These are phyloP conservation scores for Pisolithus marmoratus DNA, from an alignment of 768 basidiomycete species.

Conservation along the genomic window DNA sequence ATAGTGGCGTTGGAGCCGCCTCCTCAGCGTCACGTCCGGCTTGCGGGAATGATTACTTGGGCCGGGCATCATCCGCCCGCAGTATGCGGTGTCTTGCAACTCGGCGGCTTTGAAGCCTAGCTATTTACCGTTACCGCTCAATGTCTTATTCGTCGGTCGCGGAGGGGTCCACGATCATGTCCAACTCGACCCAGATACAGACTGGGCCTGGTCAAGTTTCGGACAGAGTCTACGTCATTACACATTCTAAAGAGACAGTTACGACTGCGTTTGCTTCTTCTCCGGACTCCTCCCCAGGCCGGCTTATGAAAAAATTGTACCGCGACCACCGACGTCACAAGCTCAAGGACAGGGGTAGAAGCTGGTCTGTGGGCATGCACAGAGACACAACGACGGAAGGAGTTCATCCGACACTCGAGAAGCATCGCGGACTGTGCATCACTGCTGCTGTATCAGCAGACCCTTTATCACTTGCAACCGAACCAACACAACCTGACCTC, in stretches of 20 bases:
- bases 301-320: slow-evolving; percentile 38
- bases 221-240: slow-evolving; percentile 28
- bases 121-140: no score
- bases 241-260: slow-evolving; percentile 31
- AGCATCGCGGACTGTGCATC: not conserved
- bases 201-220: slow-evolving; percentile 12
- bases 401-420: not conserved
- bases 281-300: slow-evolving; percentile 29
- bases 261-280: slow-evolving; percentile 37
- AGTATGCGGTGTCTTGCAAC: not conserved
- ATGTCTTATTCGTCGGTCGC: not conserved
- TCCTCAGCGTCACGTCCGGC: no score
- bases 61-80: not conserved
- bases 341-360: not conserved
- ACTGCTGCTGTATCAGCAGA: not conserved
- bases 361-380: not conserved
- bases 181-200: not conserved
- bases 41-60: no score
- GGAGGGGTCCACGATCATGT: no score
- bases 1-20: no score
- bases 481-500: slow-evolving; percentile 37
- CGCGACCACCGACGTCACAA: slow-evolving; percentile 23
- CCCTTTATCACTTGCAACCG: not conserved
- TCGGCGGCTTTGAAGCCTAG: no score
- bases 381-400: not conserved